Base-by-base conservation (phyloP, 306 rosid genomes). In the Trifolium fragiferum region DNA sequence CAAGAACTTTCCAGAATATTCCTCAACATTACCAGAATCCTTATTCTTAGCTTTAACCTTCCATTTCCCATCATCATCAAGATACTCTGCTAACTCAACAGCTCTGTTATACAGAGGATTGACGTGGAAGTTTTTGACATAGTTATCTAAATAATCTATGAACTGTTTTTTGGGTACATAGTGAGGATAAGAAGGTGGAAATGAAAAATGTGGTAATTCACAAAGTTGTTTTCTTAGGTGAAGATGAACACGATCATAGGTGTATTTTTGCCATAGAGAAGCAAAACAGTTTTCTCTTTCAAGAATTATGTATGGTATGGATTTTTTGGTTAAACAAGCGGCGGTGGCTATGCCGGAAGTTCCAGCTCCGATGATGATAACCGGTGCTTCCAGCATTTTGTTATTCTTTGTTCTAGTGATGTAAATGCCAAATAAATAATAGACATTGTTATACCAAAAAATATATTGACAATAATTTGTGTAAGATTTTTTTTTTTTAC, bases 231-330 rank as follows among this genome's bases (percentile, higher is more conserved):
- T 92, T 4, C 58, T 16, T 1, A 92, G 83, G 18, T 89, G 97
- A 1, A 86, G 87, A 35, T 79, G 89, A 18, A 85, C 72, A 21
- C 97, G 90, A 13, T 92, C 90, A 38, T 92, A 92, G 4, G 93
- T 44, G 23, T 83, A 81, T 37, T 89, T 92, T 20, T 77, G 84
- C 96, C 93, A 92, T 0, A 88, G 61, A 21, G 96, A 85, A 54
- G 91, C 93, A 54, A 70, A 58, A 47, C 90, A 86, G 1, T 89
- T 87, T 11, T 89, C 90, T 79, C 96, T 77, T 37, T 92, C 96
- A 0, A 89, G 82, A 9, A 92, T 15, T 12, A 78, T 43, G 85
- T 54, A 75, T 0, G 96, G 91, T 32, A 89, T 76, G 0, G 89
- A 83, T 18, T 74, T 63, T 7, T 65, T 72, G 11, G 73, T 76